Base-by-base conservation (phyloP, 129 eudicot species). In the Flaveria linearis region DNA sequence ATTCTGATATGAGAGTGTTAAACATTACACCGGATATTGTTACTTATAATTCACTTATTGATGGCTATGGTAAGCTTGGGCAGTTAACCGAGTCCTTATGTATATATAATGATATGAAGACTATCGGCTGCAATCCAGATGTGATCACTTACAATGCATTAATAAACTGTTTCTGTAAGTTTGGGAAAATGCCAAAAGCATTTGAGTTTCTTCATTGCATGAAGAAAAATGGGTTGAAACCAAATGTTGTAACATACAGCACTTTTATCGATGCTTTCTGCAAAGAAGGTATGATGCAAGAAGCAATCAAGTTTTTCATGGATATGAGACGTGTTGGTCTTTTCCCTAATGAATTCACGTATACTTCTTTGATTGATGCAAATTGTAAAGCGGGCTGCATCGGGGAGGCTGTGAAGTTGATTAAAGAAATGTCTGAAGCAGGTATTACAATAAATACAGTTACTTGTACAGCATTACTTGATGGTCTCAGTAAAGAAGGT, bases 251-350 rank as follows among this genome's bases (percentile, higher is more conserved):
- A 71, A 93, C 98, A 51, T 93, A 93, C 74, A 90, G 96, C 82
- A 90, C 97, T 20, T 88, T 90, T 72, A 79, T 93, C 57, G 98
- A 93, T 81, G 92, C 97, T 58, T 93, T 93, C 66, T 90, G 96
- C 73, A 93, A 93, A 73, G 93, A 88, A 89, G 96, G 91, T 68
- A 88, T 93, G 98, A 66, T 90, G 88, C 88, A 74, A 56, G 86
- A 87, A 70, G 98, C 97, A 9, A 62, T 90, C 76, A 93, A 93
- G 81, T 90, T 90, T 74, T 93, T 90, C 66, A 65, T 90, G 70
- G 98, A 93, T 69, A 90, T 93, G 98, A 86, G 96, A 76, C 83
- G 97, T 7, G 87, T 88, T 25, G 97, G 97, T 68, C 87, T 93
- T 56, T 39, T 65, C 74, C 97, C 98, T 4, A 93, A 93, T 80